phyloP scores from a whole-genome alignment of 2,329 filamentous ascomycete species.

The Neofusicoccum cordaticola region DNA sequence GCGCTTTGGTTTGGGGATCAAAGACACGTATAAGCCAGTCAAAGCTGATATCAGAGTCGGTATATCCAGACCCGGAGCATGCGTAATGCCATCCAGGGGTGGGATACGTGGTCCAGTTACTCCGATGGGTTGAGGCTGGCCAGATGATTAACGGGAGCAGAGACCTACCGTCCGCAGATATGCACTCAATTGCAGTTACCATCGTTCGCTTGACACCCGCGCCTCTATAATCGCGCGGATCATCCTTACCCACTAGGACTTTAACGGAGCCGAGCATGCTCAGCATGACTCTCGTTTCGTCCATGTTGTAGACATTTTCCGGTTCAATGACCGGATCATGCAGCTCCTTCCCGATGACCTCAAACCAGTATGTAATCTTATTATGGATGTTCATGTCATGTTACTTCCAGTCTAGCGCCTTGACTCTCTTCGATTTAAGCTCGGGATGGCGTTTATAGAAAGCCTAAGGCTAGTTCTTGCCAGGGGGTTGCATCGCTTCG shows the following conservation, averaged over 20 bases:
- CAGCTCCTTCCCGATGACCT: conserved; percentile 22
- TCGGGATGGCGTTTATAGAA: conserved; percentile 22
- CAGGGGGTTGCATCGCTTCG: conserved; percentile 22
- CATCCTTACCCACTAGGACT: conserved; percentile 25
- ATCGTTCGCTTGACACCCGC: conserved; percentile 24
- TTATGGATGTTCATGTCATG: conserved; percentile 23
- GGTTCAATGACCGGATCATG: conserved; percentile 18
- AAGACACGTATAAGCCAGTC: conserved; percentile 36
- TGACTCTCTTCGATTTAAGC: conserved; percentile 20
- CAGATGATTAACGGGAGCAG: conserved; percentile 23
- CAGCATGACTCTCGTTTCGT: conserved; percentile 25
- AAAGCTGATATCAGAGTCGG: conserved; percentile 34
- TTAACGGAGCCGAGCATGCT: conserved; percentile 22
- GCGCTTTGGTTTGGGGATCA: conserved; percentile 32
- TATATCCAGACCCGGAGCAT: conserved; percentile 22
- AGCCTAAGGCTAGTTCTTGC: conserved; percentile 22
- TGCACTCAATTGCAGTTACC: conserved; percentile 25
- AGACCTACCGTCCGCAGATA: conserved; percentile 23
- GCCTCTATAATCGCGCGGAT: conserved; percentile 22
- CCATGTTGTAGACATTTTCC: conserved; percentile 28
- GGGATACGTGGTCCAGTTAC: conserved; percentile 21
- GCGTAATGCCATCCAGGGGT: conserved; percentile 24
- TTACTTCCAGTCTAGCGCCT: conserved; percentile 25
- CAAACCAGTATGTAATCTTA: conserved; percentile 27
- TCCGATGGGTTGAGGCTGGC: conserved; percentile 23